Percentiles rank a stretch among this genome's conserved stretches.
Evolutionary conservation across 106 monocot species (phyloP).

Genomic region (Dioscorea dumetorum): DNA sequence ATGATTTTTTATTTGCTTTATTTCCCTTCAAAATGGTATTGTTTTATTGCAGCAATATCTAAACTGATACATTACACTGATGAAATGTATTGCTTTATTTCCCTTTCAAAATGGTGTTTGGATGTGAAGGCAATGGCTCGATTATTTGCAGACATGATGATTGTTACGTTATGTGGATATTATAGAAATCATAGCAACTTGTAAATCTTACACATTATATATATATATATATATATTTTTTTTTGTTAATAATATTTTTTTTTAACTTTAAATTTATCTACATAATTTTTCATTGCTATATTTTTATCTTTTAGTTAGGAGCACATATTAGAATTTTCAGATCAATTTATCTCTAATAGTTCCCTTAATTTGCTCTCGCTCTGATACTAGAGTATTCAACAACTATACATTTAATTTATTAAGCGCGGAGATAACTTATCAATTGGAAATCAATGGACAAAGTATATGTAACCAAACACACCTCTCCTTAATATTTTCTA

Average conservation of each 20-base stretch:
- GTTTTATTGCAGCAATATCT: slow-evolving; percentile 61
- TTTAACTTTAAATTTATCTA: neutral
- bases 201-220: slow-evolving; percentile 24
- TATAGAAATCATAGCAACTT: slow-evolving; percentile 85
- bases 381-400: no score
- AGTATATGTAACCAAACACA: no score
- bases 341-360: neutral
- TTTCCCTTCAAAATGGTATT: no score
- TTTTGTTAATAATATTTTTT: neutral
- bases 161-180: slow-evolving; percentile 91
- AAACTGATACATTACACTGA: slow-evolving; percentile 88
- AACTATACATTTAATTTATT: no score
- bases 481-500: no score
- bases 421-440: no score
- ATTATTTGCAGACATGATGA: slow-evolving; percentile 95
- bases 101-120: no score
- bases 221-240: no score
- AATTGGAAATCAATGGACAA: no score
- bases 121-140: slow-evolving; percentile 96
- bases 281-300: neutral
- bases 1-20: no score
- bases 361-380: neutral
- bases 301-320: neutral
- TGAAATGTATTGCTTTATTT: neutral
- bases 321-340: neutral